phyloP scores from a whole-genome alignment of 257 asterid genomes.

The Nicotiana benthamiana region DNA sequence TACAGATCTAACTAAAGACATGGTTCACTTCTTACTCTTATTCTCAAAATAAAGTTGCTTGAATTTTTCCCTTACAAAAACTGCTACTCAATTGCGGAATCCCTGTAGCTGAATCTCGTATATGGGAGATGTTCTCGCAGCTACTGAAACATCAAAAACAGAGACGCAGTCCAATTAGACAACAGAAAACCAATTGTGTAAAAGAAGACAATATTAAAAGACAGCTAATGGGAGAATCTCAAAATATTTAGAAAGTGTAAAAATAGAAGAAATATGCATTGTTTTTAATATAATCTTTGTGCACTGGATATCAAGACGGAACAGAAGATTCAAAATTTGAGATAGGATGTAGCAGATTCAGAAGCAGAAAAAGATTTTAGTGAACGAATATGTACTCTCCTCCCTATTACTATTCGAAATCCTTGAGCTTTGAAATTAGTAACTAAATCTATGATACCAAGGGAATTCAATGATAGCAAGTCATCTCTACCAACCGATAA shows the following conservation, averaged over 20 bases:
- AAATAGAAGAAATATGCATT: not conserved
- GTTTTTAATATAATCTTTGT: not conserved
- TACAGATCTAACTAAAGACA: conserved; percentile 65
- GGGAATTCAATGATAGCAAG: not conserved
- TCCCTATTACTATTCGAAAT: not conserved
- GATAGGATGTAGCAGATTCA: not conserved
- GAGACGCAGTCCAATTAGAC: not conserved
- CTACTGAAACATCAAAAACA: conserved; percentile 7
- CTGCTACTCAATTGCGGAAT: not conserved
- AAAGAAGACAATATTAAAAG: not conserved
- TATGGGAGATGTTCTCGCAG: not conserved
- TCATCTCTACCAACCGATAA: not conserved
- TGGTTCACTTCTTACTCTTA: conserved; percentile 20
- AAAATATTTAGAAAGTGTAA: not conserved
- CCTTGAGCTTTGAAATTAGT: not conserved
- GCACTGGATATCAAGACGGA: not conserved
- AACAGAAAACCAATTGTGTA: not conserved
- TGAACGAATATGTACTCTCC: not conserved
- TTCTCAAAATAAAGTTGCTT: not conserved
- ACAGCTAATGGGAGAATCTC: not conserved
- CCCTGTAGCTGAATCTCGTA: not conserved
- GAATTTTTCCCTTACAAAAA: conserved; percentile 9
- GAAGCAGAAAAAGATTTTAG: not conserved
- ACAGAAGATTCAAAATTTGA: not conserved
- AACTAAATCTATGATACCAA: not conserved